Evolutionary conservation across 2,329 filamentous ascomycete genomes (phyloP), one percentile per base, ranked within the genome.

Genomic region (Zymoseptoria brevis): DNA sequence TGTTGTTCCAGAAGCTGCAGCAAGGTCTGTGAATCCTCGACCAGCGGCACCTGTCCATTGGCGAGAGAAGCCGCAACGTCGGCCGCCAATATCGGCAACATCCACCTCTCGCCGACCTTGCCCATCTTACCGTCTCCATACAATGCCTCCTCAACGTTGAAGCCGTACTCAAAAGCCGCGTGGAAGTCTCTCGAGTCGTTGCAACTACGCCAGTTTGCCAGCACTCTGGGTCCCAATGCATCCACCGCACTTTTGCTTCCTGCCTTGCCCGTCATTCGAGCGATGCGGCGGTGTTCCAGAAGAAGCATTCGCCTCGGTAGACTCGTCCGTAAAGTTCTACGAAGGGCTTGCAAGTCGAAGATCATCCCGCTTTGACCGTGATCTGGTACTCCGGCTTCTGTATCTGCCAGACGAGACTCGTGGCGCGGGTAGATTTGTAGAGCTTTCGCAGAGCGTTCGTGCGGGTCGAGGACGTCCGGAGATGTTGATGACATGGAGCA

Each of bases 161-260:
- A 69, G 53, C 69, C 69, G 57, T 68, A 71, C 57, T 73, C 63
- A 57, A 73, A 73, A 1, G 70, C 64, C 3, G 68, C 69, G 24
- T 66, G 62, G 61, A 73, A 73, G 60, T 74, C 72, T 21, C 72
- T 64, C 49, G 66, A 72, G 60, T 74, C 71, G 54, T 64, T 67
- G 8, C 57, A 56, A 8, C 66, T 35, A 8, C 61, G 64, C 72
- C 72, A 74, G 51, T 68, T 66, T 6, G 64, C 66, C 11, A 66
- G 56, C 6, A 67, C 60, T 8, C 65, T 59, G 2, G 71, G 69
- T 1, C 67, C 65, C 16, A 69, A 55, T 9, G 35, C 35, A 16
- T 66, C 62, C 24, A 58, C 57, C 1, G 57, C 55, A 4, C 62
- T 60, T 49, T 67, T 63, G 5, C 58, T 66, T 8, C 60, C 55